Percentiles rank a stretch among this genome's conserved stretches.
Conservation (phyloP, 768 basidiomycete species). For the Lentinula aciculospora region DNA sequence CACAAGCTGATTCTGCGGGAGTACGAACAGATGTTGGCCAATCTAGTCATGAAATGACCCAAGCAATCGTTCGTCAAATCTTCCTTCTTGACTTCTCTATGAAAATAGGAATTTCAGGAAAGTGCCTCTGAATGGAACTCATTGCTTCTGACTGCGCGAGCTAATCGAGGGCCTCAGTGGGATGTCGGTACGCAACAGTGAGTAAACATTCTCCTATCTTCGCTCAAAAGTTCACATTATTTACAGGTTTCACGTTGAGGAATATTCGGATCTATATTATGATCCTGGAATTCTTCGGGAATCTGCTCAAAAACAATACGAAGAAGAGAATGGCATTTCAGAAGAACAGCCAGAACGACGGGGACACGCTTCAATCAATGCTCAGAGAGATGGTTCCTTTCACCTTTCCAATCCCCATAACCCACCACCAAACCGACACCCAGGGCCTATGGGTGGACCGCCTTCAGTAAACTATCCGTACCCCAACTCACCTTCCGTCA, state of each 20-base stretch:
- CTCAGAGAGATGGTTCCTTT: slow-evolving; percentile 15
- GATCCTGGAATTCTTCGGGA: slow-evolving; percentile 59
- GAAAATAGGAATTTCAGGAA: slow-evolving; percentile 40
- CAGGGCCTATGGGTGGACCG: slow-evolving; percentile 20
- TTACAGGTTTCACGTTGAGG: slow-evolving; percentile 69
- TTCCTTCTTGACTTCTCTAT: not conserved
- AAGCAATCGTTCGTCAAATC: slow-evolving; percentile 54
- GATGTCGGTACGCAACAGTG: slow-evolving; percentile 84
- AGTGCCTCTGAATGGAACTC: slow-evolving; percentile 88
- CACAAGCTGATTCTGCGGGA: slow-evolving; percentile 42
- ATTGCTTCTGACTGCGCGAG: slow-evolving; percentile 68
- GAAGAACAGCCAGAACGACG: slow-evolving; percentile 23
- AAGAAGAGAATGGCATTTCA: slow-evolving; percentile 29
- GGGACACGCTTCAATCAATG: slow-evolving; percentile 22
- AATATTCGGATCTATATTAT: slow-evolving; percentile 67
- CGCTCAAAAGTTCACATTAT: not conserved
- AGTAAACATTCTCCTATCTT: slow-evolving; percentile 20
- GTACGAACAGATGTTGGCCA: slow-evolving; percentile 55
- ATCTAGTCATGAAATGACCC: slow-evolving; percentile 56
- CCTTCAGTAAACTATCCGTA: slow-evolving; percentile 25
- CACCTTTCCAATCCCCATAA: slow-evolving; percentile 15
- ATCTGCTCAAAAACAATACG: slow-evolving; percentile 40
- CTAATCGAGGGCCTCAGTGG: slow-evolving; percentile 83
- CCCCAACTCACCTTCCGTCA: slow-evolving; percentile 25
- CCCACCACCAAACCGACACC: slow-evolving; percentile 20